Conservation (phyloP, 441 rosid genomes). For the Eutrema salsugineum region DNA sequence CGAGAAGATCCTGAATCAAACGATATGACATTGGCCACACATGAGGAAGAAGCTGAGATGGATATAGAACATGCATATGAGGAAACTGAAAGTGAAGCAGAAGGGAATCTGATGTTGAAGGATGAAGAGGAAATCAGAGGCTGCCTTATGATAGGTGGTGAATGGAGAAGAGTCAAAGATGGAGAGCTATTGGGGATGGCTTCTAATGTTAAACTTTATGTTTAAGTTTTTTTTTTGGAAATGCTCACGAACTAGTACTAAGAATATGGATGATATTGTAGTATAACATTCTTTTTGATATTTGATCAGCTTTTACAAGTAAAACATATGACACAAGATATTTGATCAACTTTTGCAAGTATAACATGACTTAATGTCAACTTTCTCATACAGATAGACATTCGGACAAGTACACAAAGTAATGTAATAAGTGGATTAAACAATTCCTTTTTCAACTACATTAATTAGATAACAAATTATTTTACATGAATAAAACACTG, state of each 20-base stretch:
- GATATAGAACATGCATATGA: slow-evolving; percentile 21
- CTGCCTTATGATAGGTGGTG: slow-evolving; percentile 51
- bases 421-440: neutral
- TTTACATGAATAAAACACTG: slow-evolving; percentile 18
- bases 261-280: neutral
- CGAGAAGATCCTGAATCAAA: slow-evolving; percentile 11
- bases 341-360: neutral
- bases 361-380: neutral
- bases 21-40: neutral
- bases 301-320: neutral
- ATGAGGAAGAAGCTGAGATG: slow-evolving; percentile 4
- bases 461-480: neutral
- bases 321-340: neutral
- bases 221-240: slow-evolving; percentile 12
- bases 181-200: slow-evolving; percentile 42
- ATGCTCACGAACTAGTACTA: too few relatives aligned
- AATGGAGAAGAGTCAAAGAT: slow-evolving; percentile 50
- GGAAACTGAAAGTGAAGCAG: slow-evolving; percentile 36
- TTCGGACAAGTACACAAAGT: neutral
- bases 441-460: neutral
- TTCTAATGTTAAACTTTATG: slow-evolving; percentile 45
- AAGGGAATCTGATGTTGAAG: slow-evolving; percentile 22
- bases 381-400: neutral
- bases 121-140: slow-evolving; percentile 31
- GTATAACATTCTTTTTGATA: neutral